phyloP scores from a whole-genome alignment of 2,329 filamentous ascomycete genomes.

The Nemania sp. region DNA sequence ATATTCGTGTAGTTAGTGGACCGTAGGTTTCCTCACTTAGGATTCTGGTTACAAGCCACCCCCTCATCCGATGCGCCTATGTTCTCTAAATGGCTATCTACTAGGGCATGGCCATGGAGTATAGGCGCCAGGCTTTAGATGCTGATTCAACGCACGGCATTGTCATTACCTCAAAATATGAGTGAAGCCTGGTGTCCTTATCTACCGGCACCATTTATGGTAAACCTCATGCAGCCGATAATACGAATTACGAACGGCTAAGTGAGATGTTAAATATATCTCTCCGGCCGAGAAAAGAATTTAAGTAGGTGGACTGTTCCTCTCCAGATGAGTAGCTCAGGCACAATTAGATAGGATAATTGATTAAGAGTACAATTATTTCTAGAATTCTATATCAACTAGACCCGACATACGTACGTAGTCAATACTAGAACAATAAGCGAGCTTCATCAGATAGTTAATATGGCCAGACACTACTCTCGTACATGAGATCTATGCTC shows the following conservation, averaged over 20 bases:
- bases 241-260: slow-evolving; percentile 8
- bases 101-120: background rate
- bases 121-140: background rate
- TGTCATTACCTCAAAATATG: background rate
- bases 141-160: background rate
- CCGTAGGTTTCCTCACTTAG: background rate
- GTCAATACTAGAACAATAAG: background rate
- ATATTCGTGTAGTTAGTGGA: background rate
- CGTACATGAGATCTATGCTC: too few relatives aligned
- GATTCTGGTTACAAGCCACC: background rate
- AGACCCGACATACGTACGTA: background rate
- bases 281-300: too few relatives aligned
- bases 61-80: background rate
- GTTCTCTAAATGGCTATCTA: background rate
- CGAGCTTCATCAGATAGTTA: background rate
- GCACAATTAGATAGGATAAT: background rate
- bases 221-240: background rate
- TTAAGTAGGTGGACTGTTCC: too few relatives aligned
- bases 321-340: background rate
- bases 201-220: background rate
- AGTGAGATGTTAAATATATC: background rate
- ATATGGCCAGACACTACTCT: too few relatives aligned
- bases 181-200: background rate
- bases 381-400: background rate
- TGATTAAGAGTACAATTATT: background rate